These are phyloP conservation scores for Populus tomentosa DNA, from an alignment of 441 rosid species.

Conservation along the genomic window DNA sequence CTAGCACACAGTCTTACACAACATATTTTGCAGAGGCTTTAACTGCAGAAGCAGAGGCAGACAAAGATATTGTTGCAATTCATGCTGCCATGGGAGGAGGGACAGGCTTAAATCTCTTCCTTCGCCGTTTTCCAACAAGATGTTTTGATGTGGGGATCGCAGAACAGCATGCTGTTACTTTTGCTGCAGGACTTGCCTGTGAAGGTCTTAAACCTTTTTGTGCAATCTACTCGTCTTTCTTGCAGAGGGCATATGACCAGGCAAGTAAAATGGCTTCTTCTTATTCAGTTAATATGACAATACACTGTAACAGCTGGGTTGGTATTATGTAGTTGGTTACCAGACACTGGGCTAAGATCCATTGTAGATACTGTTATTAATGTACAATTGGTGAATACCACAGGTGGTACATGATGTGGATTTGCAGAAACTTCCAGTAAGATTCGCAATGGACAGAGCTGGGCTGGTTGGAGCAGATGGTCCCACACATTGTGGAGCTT, in stretches of 20 bases:
- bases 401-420: conserved; percentile 97
- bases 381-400: conserved; percentile 1
- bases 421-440: conserved; percentile 86
- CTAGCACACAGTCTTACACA: conserved; percentile 65
- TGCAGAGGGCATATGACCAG: conserved; percentile 98
- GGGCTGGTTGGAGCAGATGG: conserved; percentile 98
- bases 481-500: conserved; percentile 91
- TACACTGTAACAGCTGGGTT: not conserved
- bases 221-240: conserved; percentile 84
- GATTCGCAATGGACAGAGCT: conserved; percentile 97
- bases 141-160: conserved; percentile 96
- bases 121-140: conserved; percentile 73
- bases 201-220: conserved; percentile 93
- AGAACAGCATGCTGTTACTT: conserved; percentile 94
- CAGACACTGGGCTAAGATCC: not conserved
- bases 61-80: conserved; percentile 76
- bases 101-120: conserved; percentile 78
- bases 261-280: conserved; percentile 33
- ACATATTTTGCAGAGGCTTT: conserved; percentile 90
- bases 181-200: conserved; percentile 93
- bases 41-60: conserved; percentile 82
- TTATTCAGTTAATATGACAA: not conserved
- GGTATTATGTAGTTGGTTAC: not conserved
- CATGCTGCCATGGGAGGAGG: conserved; percentile 99
- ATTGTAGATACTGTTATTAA: not conserved